phyloP scores from a whole-genome alignment of 2,329 filamentous ascomycete genomes.

The Davidsoniella neocaledoniae region DNA sequence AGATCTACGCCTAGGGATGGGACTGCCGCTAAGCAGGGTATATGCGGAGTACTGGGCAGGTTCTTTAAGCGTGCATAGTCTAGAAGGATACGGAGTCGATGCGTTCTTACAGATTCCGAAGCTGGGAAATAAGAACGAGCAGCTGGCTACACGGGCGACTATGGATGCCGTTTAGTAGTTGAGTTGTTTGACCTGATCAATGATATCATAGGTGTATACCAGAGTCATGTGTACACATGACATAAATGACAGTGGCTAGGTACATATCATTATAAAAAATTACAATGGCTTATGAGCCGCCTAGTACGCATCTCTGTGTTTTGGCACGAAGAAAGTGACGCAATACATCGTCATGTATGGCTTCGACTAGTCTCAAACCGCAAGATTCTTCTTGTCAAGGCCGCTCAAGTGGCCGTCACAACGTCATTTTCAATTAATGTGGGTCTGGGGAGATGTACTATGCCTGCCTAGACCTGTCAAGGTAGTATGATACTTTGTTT shows the following conservation, averaged over 20 bases:
- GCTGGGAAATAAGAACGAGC: constrained; percentile 94
- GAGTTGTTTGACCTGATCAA: constrained; percentile 20
- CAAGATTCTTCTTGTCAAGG: too few species aligned
- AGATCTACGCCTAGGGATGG: constrained; percentile 78
- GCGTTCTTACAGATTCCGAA: constrained; percentile 93
- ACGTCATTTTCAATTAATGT: too few species aligned
- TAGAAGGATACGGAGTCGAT: constrained; percentile 92
- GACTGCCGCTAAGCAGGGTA: constrained; percentile 78
- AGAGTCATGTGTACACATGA: too few species aligned
- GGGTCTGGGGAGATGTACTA: too few species aligned
- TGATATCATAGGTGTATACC: constrained; percentile 13
- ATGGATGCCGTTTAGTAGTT: constrained; percentile 54
- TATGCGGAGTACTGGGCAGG: constrained; percentile 99
- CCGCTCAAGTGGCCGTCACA: too few species aligned
- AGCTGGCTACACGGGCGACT: constrained; percentile 59
- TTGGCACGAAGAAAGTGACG: background rate
- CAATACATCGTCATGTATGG: background rate
- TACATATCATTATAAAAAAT: background rate
- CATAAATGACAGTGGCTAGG: too few species aligned
- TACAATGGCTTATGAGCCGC: too few species aligned
- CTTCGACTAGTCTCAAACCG: too few species aligned
- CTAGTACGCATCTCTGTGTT: background rate
- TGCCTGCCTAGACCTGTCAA: too few species aligned
- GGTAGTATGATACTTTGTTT: too few species aligned
- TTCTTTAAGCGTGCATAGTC: constrained; percentile 71